Conservation (phyloP, 768 basidiomycete genomes). For the Hirschioporus abietinus region DNA sequence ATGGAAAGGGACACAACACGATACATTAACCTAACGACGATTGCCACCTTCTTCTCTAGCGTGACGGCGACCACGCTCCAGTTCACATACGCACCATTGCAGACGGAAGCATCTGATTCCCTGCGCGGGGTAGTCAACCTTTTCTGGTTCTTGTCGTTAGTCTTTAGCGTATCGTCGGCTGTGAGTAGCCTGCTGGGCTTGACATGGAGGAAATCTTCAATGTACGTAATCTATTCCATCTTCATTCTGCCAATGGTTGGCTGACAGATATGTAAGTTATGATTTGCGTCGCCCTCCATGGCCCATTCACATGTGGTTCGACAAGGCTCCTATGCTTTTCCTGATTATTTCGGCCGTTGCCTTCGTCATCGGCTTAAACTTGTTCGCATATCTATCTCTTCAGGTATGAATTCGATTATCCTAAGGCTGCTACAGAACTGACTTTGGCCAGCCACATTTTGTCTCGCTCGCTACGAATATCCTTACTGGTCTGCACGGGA, state of each 20-base stretch:
- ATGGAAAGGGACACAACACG: too few species aligned
- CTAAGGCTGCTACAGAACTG: not conserved
- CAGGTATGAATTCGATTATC: not conserved
- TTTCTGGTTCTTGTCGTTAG: too few species aligned
- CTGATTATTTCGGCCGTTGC: not conserved
- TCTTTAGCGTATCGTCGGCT: too few species aligned
- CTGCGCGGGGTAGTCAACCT: too few species aligned
- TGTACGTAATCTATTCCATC: not conserved
- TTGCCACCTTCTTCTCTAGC: too few species aligned
- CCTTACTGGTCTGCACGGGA: not conserved
- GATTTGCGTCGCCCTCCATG: not conserved
- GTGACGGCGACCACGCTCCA: too few species aligned
- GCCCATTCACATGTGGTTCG: not conserved
- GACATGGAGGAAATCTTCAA: not conserved
- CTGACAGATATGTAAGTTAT: not conserved
- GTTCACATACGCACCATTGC: too few species aligned
- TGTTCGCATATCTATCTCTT: not conserved
- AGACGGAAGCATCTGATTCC: too few species aligned
- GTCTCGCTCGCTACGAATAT: not conserved
- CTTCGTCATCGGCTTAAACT: not conserved
- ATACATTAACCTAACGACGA: too few species aligned
- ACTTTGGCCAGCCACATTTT: not conserved
- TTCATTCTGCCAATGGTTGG: not conserved
- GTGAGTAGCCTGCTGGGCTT: too few species aligned
- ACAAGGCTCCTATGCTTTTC: not conserved